Evolutionary conservation across 305 asterid genomes (phyloP), one percentile per base, ranked within the genome.

Genomic region (Fraxinus nigra): DNA sequence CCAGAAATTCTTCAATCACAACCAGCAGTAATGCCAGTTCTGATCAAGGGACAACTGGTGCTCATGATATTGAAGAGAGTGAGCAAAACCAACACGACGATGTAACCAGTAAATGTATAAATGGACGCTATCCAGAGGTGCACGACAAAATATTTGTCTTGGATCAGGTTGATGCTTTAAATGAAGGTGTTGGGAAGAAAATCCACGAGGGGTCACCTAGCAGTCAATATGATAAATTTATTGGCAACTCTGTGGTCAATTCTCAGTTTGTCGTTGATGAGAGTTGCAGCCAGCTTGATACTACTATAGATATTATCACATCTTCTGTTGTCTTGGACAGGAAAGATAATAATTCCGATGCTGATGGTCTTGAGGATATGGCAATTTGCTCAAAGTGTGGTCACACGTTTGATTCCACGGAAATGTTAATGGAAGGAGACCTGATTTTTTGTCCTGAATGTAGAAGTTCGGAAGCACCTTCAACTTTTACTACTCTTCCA

Each of bases 1-100:
- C 98, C 75, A 90, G 89, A 78, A 91, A 94, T 85, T 96, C 99
- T 85, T 93, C 98, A 34, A 86, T 94, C 87, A 92, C 98, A 79
- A 92, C 97, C n/a, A 94, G 98, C 89, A 93, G 96, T 82, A 92
- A 93, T 86, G 94, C 97, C 84, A 93, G 97, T 91, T 91, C 97
- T 38, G 98, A 94, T 83, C 92, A 81, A 84, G 90, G 89, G 76
- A 86, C 90, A 16, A 89, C 88, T 85, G 94, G 91, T 79, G 91
- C 86, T 34, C 93, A 86, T 84, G 98, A 90, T 89, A 83, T 87
- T 80, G 97, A 92, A 90, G 96, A 81, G 85, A 85, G 88, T 80
- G 98, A 87, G 85, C 95, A 84, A 51, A 90, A 86, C 86, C 95
- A 86, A 82, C 16, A 43, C 51, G 98, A 94, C 79, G 97, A 90